Base-by-base conservation (phyloP, 495 filamentous ascomycete species). In the Penicillium flavigenum region DNA sequence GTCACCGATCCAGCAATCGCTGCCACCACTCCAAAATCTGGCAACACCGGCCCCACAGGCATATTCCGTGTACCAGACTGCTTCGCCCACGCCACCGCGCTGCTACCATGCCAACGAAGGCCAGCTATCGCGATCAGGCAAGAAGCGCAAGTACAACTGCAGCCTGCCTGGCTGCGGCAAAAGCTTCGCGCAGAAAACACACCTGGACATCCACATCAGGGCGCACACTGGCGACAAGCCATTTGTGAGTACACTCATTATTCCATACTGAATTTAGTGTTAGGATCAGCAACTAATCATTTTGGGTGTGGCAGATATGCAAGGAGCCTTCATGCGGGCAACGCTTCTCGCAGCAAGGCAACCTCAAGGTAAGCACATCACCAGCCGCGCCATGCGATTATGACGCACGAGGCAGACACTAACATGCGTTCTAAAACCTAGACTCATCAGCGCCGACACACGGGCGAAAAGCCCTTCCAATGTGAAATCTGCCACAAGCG, bases 181-280 rank as follows among this genome's bases (percentile, higher is more conserved):
- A 76, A 83, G 79, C 59, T 96, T 96, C 72, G 84, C 85, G 54
- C 93, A 98, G 68, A 96, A 93, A 72, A 97, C 92, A 3, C 92
- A 97, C 68, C 80, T 96, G 38, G 91, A 96, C 57, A 97, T 95
- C 38, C 93, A 98, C 65, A 88, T 81, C 44, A 83, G 93, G 65
- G 87, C 91, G 9, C 93, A 98, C 65, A 96, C 92, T 4, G 93
- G 93, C 19, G 84, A 91, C 47, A 91, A 91, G 60, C 93, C 93
- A 58, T 96, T 92, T 76, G 90, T 96, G 72, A 79, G 90, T 80
- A 20, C 9, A 57, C 4, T 20, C 38, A 51, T 36, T 12, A 12
- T 5, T 26, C 7, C 12, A 20, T 26, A 55, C 60, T 19, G 19
- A 1, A 46, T 17, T 10, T 11, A 16, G 17, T 26, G 34, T 16